Evolutionary conservation across 768 basidiomycete species (phyloP).

Genomic region (Leucocoprinus leucothites): DNA sequence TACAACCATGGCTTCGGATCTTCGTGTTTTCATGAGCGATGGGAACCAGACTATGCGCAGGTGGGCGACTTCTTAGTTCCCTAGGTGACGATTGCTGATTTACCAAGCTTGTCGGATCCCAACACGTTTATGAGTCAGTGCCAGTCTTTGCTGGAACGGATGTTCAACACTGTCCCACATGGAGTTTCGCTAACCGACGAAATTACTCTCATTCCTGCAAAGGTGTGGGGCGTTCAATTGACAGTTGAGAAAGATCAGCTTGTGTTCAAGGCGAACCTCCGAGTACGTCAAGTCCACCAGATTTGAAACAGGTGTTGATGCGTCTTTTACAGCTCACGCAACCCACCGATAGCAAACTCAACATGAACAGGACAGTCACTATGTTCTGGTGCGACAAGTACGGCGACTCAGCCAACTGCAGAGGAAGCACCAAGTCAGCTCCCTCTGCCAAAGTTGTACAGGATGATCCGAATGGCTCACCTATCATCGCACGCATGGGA

Average conservation of each 20-base stretch:
- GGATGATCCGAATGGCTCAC: slow-evolving; percentile 33
- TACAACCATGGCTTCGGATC: slow-evolving; percentile 32
- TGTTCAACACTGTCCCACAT: slow-evolving; percentile 47
- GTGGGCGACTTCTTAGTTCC: slow-evolving; percentile 14
- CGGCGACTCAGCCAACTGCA: slow-evolving; percentile 31
- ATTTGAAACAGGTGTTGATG: background rate
- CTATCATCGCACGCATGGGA: slow-evolving; percentile 31
- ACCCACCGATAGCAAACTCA: slow-evolving; percentile 28
- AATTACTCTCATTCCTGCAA: slow-evolving; percentile 38
- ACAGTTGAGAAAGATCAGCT: slow-evolving; percentile 33
- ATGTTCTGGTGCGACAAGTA: slow-evolving; percentile 41
- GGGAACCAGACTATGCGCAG: slow-evolving; percentile 31
- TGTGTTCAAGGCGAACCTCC: slow-evolving; percentile 36
- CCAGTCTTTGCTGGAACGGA: slow-evolving; percentile 35
- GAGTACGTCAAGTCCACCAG: slow-evolving; percentile 25
- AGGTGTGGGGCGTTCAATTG: slow-evolving; percentile 36
- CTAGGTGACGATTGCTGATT: background rate
- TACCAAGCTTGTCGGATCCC: slow-evolving; percentile 26
- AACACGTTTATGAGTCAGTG: slow-evolving; percentile 36
- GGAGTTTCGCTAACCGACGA: slow-evolving; percentile 42
- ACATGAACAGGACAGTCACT: slow-evolving; percentile 36
- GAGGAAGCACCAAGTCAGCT: slow-evolving; percentile 29
- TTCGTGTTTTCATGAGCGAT: slow-evolving; percentile 32
- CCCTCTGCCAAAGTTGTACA: slow-evolving; percentile 25
- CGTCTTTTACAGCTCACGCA: slow-evolving; percentile 28